phyloP scores from a whole-genome alignment of 305 asterid species.

The Fraxinus sp. region DNA sequence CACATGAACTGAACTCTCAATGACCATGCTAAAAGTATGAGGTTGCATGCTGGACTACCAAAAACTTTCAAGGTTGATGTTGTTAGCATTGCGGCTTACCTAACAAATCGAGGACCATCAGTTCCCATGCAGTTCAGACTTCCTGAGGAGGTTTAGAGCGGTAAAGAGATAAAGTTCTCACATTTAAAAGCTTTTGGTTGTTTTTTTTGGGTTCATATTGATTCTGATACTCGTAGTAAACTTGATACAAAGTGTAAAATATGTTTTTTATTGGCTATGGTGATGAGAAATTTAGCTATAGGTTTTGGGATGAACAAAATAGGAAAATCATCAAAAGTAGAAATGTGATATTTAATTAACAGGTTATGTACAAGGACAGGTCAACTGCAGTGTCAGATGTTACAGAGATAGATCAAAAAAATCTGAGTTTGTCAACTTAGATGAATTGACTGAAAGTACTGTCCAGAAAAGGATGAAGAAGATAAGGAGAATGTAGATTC shows the following conservation, averaged over 20 bases:
- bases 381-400: not conserved
- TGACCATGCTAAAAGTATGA: not conserved
- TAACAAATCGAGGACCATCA: not conserved
- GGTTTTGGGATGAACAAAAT: slow-evolving; percentile 16
- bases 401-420: not conserved
- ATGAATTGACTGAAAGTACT: not conserved
- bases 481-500: not conserved
- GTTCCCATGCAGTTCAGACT: not conserved
- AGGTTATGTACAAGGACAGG: not conserved
- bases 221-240: not conserved
- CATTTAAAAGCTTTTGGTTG: slow-evolving; percentile 9
- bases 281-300: not conserved
- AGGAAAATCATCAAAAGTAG: not conserved
- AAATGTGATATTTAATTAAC: not conserved
- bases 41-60: slow-evolving; percentile 14
- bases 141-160: slow-evolving; percentile 6
- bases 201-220: not conserved
- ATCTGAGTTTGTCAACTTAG: no score
- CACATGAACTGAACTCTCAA: not conserved
- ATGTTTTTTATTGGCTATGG: not conserved
- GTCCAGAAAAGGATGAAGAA: not conserved
- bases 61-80: not conserved
- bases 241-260: not conserved
- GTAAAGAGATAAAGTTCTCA: slow-evolving; percentile 3
- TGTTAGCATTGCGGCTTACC: not conserved